These are phyloP conservation scores for Sugiyamaella castrensis DNA, from an alignment of 1,139 yeast genomes.

Conservation along the genomic window DNA sequence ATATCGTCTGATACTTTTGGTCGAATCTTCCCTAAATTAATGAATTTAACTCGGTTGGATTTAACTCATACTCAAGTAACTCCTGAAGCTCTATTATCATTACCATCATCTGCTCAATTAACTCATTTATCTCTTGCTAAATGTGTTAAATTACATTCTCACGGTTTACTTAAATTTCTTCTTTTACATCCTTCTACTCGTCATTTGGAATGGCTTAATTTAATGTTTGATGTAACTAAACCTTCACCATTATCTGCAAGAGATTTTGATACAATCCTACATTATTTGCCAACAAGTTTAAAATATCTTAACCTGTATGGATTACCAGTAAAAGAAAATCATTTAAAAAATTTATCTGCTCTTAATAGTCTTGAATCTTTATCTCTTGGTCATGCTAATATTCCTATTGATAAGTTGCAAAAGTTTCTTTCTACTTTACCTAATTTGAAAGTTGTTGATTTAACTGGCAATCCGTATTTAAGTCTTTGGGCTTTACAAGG, in stretches of 20 bases:
- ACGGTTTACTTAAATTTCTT: conserved; percentile 68
- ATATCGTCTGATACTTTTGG: conserved; percentile 56
- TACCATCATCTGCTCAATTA: conserved; percentile 55
- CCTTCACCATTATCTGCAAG: conserved; percentile 53
- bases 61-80: conserved; percentile 78
- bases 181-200: conserved; percentile 68
- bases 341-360: conserved; percentile 53
- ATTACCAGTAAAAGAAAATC: conserved; percentile 56
- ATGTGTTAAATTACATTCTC: conserved; percentile 73
- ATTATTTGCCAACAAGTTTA: conserved; percentile 46
- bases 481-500: conserved; percentile 53
- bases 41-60: conserved; percentile 65
- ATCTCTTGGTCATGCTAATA: conserved; percentile 55
- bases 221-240: conserved; percentile 70
- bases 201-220: conserved; percentile 65
- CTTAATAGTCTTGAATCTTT: conserved; percentile 56
- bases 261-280: conserved; percentile 42
- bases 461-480: conserved; percentile 50
- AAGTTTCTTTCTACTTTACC: conserved; percentile 44
- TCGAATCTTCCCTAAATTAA: conserved; percentile 56
- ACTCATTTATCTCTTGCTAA: conserved; percentile 78
- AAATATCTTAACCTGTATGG: conserved; percentile 72
- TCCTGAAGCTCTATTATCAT: conserved; percentile 49
- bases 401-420: conserved; percentile 50
- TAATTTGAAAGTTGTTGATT: conserved; percentile 44